These are phyloP conservation scores for Helianthus annuus DNA, from an alignment of 129 eudicot species.

Conservation along the genomic window DNA sequence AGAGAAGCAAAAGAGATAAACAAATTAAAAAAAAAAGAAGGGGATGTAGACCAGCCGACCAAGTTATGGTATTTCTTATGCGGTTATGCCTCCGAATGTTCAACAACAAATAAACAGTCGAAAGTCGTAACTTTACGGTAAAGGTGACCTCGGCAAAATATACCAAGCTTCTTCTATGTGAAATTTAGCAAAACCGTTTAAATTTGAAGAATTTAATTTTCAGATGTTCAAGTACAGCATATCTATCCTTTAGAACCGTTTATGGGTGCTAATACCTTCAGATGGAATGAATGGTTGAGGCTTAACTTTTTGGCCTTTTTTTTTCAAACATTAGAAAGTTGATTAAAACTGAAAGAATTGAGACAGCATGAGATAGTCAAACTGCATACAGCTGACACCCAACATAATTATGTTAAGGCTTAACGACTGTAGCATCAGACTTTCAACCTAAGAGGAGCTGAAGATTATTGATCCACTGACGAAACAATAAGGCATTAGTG, in stretches of 20 bases:
- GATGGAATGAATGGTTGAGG: not conserved
- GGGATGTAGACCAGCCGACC: not conserved
- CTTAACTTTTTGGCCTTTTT: not conserved
- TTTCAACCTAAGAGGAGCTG: constrained; percentile 8
- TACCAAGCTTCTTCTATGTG: constrained; percentile 5
- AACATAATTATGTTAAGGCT: constrained; percentile 6
- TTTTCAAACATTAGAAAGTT: not conserved
- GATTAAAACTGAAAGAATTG: not conserved
- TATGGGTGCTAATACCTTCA: constrained; percentile 13
- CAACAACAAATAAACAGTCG: constrained; percentile 1
- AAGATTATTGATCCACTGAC: not conserved
- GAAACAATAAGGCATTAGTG: constrained; percentile 1
- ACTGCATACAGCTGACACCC: not conserved
- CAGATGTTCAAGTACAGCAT: constrained; percentile 16
- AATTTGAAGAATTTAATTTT: not conserved
- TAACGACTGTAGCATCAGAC: constrained; percentile 14
- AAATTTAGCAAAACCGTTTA: constrained; percentile 2
- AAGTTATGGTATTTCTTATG: not conserved
- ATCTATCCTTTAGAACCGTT: constrained; percentile 9
- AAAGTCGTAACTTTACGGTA: constrained; percentile 9
- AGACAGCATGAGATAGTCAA: not conserved
- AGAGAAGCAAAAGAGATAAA: constrained; percentile 24
- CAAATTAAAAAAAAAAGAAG: constrained; percentile 4
- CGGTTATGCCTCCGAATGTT: constrained; percentile 2
- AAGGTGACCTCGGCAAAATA: constrained; percentile 7